Conservation (phyloP, 192 early-diverging fungal genomes). For the Entomortierella parvispora region DNA sequence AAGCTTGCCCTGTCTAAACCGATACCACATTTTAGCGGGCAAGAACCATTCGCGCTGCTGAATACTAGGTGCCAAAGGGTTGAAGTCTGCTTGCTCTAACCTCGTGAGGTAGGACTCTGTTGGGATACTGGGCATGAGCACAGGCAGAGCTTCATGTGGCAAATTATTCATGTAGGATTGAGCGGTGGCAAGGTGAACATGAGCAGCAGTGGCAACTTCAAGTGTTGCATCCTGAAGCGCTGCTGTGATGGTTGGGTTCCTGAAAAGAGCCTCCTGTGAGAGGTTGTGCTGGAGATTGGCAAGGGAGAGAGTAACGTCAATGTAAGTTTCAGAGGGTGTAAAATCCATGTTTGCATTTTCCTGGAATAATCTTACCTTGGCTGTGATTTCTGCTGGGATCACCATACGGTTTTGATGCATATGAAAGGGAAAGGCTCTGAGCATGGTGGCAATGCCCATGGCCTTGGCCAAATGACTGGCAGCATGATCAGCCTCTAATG, state of each 20-base stretch:
- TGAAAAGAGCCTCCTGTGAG: constrained; percentile 79
- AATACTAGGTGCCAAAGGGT: constrained; percentile 80
- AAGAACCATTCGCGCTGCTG: constrained; percentile 73
- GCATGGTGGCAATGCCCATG: constrained; percentile 80
- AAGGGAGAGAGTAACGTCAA: constrained; percentile 3
- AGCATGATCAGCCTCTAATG: constrained; percentile 88
- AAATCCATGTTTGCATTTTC: neutral
- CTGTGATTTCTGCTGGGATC: constrained; percentile 80
- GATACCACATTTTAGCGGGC: constrained; percentile 69
- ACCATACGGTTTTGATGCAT: constrained; percentile 73
- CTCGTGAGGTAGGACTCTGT: constrained; percentile 76
- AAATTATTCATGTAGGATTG: constrained; percentile 67
- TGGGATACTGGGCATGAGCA: constrained; percentile 76
- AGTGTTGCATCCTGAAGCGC: constrained; percentile 83
- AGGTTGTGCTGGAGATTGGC: constrained; percentile 68
- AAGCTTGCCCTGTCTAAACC: constrained; percentile 53
- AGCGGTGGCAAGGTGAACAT: constrained; percentile 79
- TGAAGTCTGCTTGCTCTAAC: constrained; percentile 83
- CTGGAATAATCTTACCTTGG: constrained; percentile 66
- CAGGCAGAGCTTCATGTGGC: constrained; percentile 75
- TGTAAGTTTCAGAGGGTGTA: neutral
- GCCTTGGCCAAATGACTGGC: constrained; percentile 93
- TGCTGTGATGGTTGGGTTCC: constrained; percentile 58
- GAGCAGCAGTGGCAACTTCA: constrained; percentile 86
- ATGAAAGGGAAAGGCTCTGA: constrained; percentile 80